Evolutionary conservation across 1,284 basidiomycete species (phyloP).

Genomic region (Phenoliferia sp.): DNA sequence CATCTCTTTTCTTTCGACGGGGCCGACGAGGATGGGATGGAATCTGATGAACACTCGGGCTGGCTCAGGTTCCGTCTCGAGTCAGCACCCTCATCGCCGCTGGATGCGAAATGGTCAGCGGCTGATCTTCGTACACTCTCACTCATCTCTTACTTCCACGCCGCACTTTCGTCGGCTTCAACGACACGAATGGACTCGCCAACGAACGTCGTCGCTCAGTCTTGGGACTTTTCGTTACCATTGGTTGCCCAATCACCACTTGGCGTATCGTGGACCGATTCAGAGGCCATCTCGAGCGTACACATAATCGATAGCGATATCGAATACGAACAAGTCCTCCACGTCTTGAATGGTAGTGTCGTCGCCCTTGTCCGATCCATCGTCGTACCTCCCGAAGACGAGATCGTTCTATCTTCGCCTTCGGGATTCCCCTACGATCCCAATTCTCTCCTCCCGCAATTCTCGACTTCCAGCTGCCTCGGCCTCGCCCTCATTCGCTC

Average conservation of each 20-base stretch:
- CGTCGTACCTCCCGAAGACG: conserved; percentile 20
- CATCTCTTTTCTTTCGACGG: conserved; percentile 57
- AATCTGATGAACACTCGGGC: conserved; percentile 17
- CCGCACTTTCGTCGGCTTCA: conserved; percentile 47
- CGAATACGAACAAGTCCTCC: conserved; percentile 56
- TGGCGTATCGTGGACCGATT: conserved; percentile 54
- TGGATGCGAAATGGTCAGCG: conserved; percentile 49
- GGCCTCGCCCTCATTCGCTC: conserved; percentile 71
- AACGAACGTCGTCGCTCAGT: conserved; percentile 1
- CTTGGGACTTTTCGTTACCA: conserved; percentile 67
- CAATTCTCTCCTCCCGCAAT: neutral
- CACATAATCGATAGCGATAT: conserved; percentile 66
- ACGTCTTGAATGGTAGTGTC: conserved; percentile 73
- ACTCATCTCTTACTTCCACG: conserved; percentile 77
- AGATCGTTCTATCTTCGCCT: conserved; percentile 43
- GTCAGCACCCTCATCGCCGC: conserved; percentile 46
- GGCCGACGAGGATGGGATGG: conserved; percentile 3
- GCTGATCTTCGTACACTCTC: conserved; percentile 69
- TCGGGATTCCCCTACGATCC: conserved; percentile 35
- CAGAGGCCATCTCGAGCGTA: conserved; percentile 52
- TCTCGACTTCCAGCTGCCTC: conserved; percentile 46
- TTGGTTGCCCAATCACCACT: conserved; percentile 65
- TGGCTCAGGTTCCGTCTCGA: conserved; percentile 41
- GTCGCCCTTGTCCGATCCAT: conserved; percentile 64
- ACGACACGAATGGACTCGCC: neutral